A percentile compares a stretch with the other conserved stretches of the same genome.
phyloP scores from a whole-genome alignment of 2,329 filamentous ascomycete genomes.

The Sarocladium oryzae region DNA sequence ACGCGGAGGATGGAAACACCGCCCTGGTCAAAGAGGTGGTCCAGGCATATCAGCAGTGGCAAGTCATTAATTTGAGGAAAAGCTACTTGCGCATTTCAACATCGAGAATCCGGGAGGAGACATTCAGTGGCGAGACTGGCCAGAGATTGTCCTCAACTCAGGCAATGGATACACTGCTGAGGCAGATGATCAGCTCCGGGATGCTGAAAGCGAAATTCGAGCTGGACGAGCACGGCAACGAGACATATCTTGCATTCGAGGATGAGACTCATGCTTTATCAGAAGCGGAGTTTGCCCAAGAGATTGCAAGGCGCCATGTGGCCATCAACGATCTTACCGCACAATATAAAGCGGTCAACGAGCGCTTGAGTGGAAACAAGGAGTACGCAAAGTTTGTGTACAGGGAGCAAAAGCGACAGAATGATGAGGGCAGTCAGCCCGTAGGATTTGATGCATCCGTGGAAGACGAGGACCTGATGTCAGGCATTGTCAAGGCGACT shows the following conservation, averaged over 20 bases:
- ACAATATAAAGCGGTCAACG: constrained; percentile 45
- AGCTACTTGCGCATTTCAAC: constrained; percentile 61
- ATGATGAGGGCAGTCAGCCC: constrained; percentile 30
- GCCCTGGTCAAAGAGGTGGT: constrained; percentile 65
- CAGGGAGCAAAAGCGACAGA: constrained; percentile 41
- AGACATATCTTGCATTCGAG: constrained; percentile 46
- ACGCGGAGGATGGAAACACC: constrained; percentile 66
- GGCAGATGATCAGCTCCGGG: constrained; percentile 48
- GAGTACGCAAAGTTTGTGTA: constrained; percentile 46
- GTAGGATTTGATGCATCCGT: constrained; percentile 40
- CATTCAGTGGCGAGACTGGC: constrained; percentile 49
- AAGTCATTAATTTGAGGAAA: constrained; percentile 64
- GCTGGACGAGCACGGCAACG: constrained; percentile 32
- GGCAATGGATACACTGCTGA: constrained; percentile 40
- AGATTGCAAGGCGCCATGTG: constrained; percentile 34
- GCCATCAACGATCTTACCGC: constrained; percentile 39
- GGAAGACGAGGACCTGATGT: constrained; percentile 58
- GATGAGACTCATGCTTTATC: constrained; percentile 34
- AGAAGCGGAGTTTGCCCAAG: constrained; percentile 43
- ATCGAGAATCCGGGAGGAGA: constrained; percentile 42
- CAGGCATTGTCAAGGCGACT: constrained; percentile 26
- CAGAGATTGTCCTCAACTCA: constrained; percentile 32
- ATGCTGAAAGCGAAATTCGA: constrained; percentile 49
- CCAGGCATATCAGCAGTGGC: constrained; percentile 66
- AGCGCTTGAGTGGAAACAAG: constrained; percentile 47